These are phyloP conservation scores for Tylopilus rubrobrunneus DNA, from an alignment of 768 basidiomycete genomes.

Conservation along the genomic window DNA sequence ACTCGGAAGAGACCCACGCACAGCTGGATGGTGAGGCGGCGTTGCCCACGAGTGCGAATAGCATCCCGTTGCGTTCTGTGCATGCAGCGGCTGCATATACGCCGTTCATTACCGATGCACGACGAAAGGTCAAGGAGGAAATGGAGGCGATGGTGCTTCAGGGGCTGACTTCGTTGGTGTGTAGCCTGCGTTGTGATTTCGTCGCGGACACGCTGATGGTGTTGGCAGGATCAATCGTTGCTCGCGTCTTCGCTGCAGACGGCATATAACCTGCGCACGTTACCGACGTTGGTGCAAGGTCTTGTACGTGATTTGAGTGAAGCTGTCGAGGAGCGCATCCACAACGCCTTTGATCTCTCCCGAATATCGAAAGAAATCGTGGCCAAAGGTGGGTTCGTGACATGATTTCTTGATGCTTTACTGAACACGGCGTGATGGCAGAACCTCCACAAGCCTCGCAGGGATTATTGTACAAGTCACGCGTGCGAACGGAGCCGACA, in stretches of 20 bases:
- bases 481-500: constrained; percentile 88
- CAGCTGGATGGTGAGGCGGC: constrained; percentile 8
- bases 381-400: constrained; percentile 57
- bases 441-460: constrained; percentile 27
- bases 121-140: constrained; percentile 66
- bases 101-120: constrained; percentile 67
- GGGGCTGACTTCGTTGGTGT: constrained; percentile 73
- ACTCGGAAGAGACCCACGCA: neutral
- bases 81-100: constrained; percentile 67
- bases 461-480: constrained; percentile 70
- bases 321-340: constrained; percentile 78
- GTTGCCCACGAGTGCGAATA: constrained; percentile 17
- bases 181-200: constrained; percentile 22
- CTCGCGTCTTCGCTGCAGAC: constrained; percentile 94
- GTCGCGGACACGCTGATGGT: neutral
- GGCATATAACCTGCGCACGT: constrained; percentile 84
- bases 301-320: constrained; percentile 78
- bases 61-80: constrained; percentile 68
- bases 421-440: neutral
- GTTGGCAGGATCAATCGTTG: constrained; percentile 75
- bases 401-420: neutral
- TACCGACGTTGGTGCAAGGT: constrained; percentile 78
- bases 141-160: constrained; percentile 90
- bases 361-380: constrained; percentile 83
- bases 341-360: constrained; percentile 78